Conservation (phyloP, 2,329 filamentous ascomycete species). For the Ambrosiella xylebori region DNA sequence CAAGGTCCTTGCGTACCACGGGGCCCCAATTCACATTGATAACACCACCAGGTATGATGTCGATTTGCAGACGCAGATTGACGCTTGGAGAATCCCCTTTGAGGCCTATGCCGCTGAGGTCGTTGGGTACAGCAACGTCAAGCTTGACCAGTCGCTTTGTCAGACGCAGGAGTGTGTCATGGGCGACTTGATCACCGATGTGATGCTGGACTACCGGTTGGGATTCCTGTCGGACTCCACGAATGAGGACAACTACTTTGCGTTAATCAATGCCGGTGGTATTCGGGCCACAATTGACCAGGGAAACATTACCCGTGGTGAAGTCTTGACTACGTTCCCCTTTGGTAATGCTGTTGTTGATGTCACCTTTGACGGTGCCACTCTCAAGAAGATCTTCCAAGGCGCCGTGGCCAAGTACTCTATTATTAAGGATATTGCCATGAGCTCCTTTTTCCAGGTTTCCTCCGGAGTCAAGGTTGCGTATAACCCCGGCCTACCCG, state of each 20-base stretch:
- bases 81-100: constrained; percentile 42
- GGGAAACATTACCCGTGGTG: constrained; percentile 44
- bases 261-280: constrained; percentile 46
- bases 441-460: constrained; percentile 45
- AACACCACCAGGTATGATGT: constrained; percentile 41
- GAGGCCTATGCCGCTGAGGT: constrained; percentile 40
- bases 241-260: constrained; percentile 29
- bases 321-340: constrained; percentile 46
- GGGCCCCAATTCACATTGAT: constrained; percentile 45
- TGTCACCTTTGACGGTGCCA: constrained; percentile 32
- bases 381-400: constrained; percentile 40
- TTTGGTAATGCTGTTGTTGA: constrained; percentile 49
- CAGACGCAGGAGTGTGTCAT: constrained; percentile 40
- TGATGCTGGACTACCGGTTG: constrained; percentile 42
- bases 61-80: constrained; percentile 38
- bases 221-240: constrained; percentile 27
- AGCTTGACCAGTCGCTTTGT: constrained; percentile 42
- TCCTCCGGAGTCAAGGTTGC: constrained; percentile 37
- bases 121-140: constrained; percentile 36
- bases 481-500: constrained; percentile 35
- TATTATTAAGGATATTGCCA: constrained; percentile 32
- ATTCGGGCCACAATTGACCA: constrained; percentile 45
- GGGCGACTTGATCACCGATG: constrained; percentile 38
- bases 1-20: constrained; percentile 44
- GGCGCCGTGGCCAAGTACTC: constrained; percentile 38